A percentile compares a stretch with the other conserved stretches of the same genome.
Conservation (phyloP, 768 basidiomycete genomes). For the Boletus subcaerulescens region DNA sequence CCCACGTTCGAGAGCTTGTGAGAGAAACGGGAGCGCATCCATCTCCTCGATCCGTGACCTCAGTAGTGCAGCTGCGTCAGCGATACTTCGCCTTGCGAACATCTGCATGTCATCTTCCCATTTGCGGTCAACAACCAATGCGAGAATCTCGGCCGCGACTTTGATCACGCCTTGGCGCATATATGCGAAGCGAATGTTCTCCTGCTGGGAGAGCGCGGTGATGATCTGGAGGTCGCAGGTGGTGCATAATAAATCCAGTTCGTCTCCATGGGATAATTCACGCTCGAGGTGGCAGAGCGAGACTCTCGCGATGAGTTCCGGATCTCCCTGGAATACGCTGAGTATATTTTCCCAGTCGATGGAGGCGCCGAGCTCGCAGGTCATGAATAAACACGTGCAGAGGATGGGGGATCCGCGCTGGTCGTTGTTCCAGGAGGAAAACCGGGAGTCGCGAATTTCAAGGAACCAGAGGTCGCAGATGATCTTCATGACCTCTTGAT, state of each 20-base stretch:
- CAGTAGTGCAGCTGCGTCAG: slow-evolving; percentile 19
- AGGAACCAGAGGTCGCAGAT: slow-evolving; percentile 29
- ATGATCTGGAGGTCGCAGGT: slow-evolving; percentile 30
- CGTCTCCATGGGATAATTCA: slow-evolving; percentile 15
- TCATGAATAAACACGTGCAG: slow-evolving; percentile 26
- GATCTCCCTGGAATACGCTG: slow-evolving; percentile 15
- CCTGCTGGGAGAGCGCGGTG: slow-evolving; percentile 17
- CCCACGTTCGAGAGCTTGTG: slow-evolving; percentile 19
- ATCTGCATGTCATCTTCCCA: slow-evolving; percentile 11
- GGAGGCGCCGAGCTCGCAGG: slow-evolving; percentile 14
- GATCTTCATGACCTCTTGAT: slow-evolving; percentile 25
- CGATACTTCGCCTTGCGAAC: slow-evolving; percentile 20
- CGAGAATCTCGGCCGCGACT: slow-evolving; percentile 19
- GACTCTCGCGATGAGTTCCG: slow-evolving; percentile 16
- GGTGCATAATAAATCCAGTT: slow-evolving; percentile 24
- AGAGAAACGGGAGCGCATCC: slow-evolving; percentile 26
- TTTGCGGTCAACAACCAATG: slow-evolving; percentile 10
- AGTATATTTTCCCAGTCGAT: slow-evolving; percentile 27
- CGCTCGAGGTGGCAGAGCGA: slow-evolving; percentile 25
- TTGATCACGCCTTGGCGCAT: slow-evolving; percentile 24
- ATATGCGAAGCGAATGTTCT: slow-evolving; percentile 15
- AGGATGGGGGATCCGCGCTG: slow-evolving; percentile 30
- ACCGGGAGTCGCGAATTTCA: slow-evolving; percentile 19
- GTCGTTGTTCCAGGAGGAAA: slow-evolving; percentile 18
- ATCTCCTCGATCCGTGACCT: slow-evolving; percentile 19